Percentiles rank a stretch among this genome's conserved stretches.
Evolutionary conservation across 805 yeast genomes (phyloP).

Genomic region (Scheffersomyces coipomensis): DNA sequence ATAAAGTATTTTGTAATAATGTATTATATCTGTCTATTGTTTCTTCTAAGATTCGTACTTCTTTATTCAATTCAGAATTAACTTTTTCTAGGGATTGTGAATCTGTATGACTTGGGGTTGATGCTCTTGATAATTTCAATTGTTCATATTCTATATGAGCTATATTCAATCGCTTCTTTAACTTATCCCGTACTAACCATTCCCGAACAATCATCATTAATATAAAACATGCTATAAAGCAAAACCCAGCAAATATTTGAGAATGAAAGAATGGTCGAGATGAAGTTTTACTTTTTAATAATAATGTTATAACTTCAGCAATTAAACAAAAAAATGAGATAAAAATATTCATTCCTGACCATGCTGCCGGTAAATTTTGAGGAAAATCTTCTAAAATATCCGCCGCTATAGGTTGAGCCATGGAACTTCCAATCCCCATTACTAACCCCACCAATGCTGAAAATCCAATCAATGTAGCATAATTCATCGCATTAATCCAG

Average conservation of each 20-base stretch:
- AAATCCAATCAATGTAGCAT: conserved; percentile 26
- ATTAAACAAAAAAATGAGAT: conserved; percentile 32
- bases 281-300: conserved; percentile 24
- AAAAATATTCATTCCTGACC: conserved; percentile 35
- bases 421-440: conserved; percentile 25
- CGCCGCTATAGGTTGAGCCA: conserved; percentile 19
- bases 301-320: conserved; percentile 55
- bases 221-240: conserved; percentile 40
- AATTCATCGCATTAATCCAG: conserved; percentile 36
- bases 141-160: too few species aligned
- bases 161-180: too few species aligned
- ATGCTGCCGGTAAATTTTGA: conserved; percentile 28
- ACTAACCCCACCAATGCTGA: conserved; percentile 25
- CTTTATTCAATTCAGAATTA: conserved; percentile 4
- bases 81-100: background rate
- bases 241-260: conserved; percentile 56
- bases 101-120: conserved; percentile 9
- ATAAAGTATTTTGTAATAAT: conserved; percentile 8
- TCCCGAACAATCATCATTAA: conserved; percentile 49
- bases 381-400: conserved; percentile 16
- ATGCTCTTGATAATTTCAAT: too few species aligned
- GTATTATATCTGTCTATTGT: conserved; percentile 17
- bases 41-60: conserved; percentile 11
- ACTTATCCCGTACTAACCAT: conserved; percentile 47
- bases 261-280: conserved; percentile 50